Conservation (phyloP, 2,329 filamentous ascomycete species). For the Aureobasidium sp. region DNA sequence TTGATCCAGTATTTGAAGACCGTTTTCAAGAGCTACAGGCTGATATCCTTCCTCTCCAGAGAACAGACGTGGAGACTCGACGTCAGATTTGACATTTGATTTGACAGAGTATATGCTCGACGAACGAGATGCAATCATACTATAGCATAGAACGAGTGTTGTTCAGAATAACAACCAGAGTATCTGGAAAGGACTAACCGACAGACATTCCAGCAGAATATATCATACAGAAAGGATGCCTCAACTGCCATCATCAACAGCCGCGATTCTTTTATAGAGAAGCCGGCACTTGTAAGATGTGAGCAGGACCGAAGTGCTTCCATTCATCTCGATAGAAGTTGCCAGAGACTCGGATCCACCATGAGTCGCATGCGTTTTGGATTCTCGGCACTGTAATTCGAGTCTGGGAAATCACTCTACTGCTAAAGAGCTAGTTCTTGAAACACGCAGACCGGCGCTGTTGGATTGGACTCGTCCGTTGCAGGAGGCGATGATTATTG, state of each 20-base stretch:
- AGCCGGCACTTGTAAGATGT: not conserved
- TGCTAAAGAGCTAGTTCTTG: too few species aligned
- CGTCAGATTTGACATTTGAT: not conserved
- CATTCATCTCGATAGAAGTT: conserved; percentile 10
- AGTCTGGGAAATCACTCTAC: too few species aligned
- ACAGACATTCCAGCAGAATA: not conserved
- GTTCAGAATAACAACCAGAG: not conserved
- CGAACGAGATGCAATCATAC: not conserved
- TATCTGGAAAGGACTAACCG: not conserved
- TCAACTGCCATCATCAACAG: conserved; percentile 1
- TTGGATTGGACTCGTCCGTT: too few species aligned
- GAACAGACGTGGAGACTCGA: not conserved
- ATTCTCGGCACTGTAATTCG: not conserved
- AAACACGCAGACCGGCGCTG: too few species aligned
- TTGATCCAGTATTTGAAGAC: not conserved
- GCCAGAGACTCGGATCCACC: conserved; percentile 3
- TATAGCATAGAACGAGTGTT: too few species aligned
- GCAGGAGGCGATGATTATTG: too few species aligned
- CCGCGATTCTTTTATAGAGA: not conserved
- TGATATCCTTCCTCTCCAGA: not conserved
- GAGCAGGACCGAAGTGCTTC: conserved; percentile 2
- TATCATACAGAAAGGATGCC: not conserved
- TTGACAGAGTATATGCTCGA: conserved; percentile 1
- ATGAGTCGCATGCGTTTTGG: not conserved
- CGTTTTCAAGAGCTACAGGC: not conserved